These are phyloP conservation scores for Trichosporon coremiiforme DNA, from an alignment of 1,284 basidiomycete genomes.

Conservation along the genomic window DNA sequence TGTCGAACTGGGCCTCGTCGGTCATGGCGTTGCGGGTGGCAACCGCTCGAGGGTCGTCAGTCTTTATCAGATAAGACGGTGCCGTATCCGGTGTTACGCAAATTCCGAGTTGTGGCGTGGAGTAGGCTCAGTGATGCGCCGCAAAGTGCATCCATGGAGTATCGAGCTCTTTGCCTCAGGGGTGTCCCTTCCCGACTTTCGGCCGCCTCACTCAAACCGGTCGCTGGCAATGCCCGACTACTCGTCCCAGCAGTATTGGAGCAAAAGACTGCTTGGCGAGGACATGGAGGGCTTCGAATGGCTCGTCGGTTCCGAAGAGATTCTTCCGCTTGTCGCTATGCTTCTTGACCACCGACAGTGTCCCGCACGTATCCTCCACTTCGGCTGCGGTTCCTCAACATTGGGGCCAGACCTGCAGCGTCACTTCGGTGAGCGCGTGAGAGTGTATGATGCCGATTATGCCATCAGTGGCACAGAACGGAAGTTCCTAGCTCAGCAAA, in stretches of 20 bases:
- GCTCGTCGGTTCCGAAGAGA: conserved; percentile 35
- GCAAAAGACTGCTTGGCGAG: conserved; percentile 40
- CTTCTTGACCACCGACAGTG: background rate
- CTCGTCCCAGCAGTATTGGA: conserved; percentile 48
- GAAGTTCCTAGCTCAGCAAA: background rate
- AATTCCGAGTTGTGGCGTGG: background rate
- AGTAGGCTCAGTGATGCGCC: too few relatives aligned
- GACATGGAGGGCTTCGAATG: conserved; percentile 43
- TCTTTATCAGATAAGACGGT: background rate
- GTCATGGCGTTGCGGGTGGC: background rate
- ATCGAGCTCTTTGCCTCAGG: too few relatives aligned
- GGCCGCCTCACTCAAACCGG: background rate
- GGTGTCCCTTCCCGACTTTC: background rate
- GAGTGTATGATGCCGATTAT: conserved; percentile 48
- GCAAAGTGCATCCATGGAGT: too few relatives aligned
- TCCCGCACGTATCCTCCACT: conserved; percentile 37
- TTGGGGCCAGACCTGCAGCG: conserved; percentile 34
- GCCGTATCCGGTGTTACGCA: background rate
- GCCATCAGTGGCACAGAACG: conserved; percentile 21
- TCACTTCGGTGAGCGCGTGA: conserved; percentile 21
- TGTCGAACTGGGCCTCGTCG: background rate
- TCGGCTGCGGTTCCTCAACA: conserved; percentile 48
- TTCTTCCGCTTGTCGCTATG: conserved; percentile 37
- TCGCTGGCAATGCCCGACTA: conserved; percentile 35
- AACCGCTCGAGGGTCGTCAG: background rate